Base-by-base conservation (phyloP, 2,329 filamentous ascomycete species). In the Aspergillus arachidicola region DNA sequence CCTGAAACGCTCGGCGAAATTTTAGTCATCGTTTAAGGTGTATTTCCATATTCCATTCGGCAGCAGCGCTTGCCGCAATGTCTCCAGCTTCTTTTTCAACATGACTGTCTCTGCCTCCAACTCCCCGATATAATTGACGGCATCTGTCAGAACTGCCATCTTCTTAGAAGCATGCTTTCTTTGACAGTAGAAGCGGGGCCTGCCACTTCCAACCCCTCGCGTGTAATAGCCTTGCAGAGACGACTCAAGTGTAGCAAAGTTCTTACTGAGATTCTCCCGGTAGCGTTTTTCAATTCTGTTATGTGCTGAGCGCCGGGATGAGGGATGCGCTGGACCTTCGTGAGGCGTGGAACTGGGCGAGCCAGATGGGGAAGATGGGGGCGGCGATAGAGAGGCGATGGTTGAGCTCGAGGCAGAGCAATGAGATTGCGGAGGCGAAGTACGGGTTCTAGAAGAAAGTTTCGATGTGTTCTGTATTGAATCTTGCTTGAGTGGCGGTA, bases 271-370 rank as follows among this genome's bases (percentile, higher is more conserved):
- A 16, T 60, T 60, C 50, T 60, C 58, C 19, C 58, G 58, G 21
- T 60, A 60, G 7, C 58, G 58, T 36, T 60, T 60, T 7, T 60
- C 58, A 23, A 60, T 60, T 34, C 58, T n/a, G 16, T 60, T 60
- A 28, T 60, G 58, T 10, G 48, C 58, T 38, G 58, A 41, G 32
- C 58, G 58, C 19, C 48, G 46, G 5, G 58, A 32, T 5, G 26
- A 53, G 6, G 46, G 50, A 26, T 60, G 51, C 7, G n/a, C n/a
- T 16, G 34, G 11, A 2, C 32, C 51, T 36, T 41, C 51, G 14
- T 55, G 51, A 19, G 51, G 12, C 9, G 32, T 23, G n/a, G 30
- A 36, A 19, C 32, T n/a, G 23, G 34, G 32, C 12, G 51, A 55
- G 6, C 34, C 51, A 14, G 51, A 38, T 19, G 34, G 34, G 6